Evolutionary conservation across 306 rosid genomes (phyloP).

Genomic region (Corylus americana): DNA sequence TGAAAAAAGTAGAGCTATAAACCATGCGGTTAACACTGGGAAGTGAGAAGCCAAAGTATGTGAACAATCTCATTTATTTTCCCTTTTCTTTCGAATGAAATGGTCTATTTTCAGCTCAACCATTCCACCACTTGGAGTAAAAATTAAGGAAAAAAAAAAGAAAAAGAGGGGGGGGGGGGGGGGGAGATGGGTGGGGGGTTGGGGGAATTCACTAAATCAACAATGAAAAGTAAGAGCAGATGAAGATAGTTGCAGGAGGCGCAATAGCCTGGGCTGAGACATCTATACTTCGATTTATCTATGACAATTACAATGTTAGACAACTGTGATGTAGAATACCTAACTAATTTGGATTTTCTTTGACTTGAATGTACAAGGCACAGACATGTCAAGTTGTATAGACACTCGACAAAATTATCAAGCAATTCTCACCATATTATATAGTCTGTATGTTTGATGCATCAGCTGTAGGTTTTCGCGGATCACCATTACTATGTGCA

Average conservation of each 20-base stretch:
- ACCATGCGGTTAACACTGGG: not conserved
- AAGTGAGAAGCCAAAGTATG: not conserved
- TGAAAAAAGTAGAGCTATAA: not conserved
- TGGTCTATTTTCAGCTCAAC: not conserved
- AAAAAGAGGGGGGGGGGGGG: too few species aligned
- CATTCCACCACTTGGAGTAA: not conserved
- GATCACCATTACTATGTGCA: slow-evolving; percentile 27
- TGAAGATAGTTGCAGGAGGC: not conserved
- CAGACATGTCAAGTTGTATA: slow-evolving; percentile 18
- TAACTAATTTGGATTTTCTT: slow-evolving; percentile 29
- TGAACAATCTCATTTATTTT: not conserved
- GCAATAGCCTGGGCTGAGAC: not conserved
- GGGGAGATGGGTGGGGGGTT: too few species aligned
- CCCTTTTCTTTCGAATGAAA: not conserved
- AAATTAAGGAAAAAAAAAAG: not conserved
- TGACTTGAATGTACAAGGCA: slow-evolving; percentile 38
- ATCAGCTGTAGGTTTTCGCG: slow-evolving; percentile 24
- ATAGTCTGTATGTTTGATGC: slow-evolving; percentile 20
- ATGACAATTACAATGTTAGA: slow-evolving; percentile 14
- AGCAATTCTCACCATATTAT: slow-evolving; percentile 34
- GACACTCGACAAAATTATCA: slow-evolving; percentile 11
- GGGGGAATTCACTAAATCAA: not conserved
- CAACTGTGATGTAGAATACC: slow-evolving; percentile 20
- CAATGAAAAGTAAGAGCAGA: not conserved
- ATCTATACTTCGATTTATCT: not conserved